Percentiles rank a stretch among this genome's conserved stretches.
Conservation (phyloP, 257 asterid genomes). For the Ilex aquifolium region DNA sequence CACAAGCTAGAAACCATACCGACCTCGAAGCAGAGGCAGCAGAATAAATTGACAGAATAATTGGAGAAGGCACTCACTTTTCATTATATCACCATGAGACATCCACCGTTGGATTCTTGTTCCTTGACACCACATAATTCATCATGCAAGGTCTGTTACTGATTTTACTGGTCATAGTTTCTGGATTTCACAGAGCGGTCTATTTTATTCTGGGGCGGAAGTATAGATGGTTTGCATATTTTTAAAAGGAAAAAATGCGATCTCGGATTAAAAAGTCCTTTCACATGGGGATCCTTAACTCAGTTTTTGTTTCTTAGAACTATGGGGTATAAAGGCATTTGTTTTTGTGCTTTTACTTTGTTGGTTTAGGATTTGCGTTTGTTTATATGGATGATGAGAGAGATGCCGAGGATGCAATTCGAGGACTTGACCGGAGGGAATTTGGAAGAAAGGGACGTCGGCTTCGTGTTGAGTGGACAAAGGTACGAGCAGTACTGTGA, state of each 20-base stretch:
- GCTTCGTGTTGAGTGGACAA: slow-evolving; percentile 91
- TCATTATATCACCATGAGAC: slow-evolving; percentile 43
- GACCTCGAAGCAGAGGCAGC: slow-evolving; percentile 59
- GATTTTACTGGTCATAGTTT: slow-evolving; percentile 41
- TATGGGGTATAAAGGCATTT: not conserved
- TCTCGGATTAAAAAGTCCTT: slow-evolving; percentile 4
- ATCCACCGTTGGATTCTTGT: slow-evolving; percentile 49
- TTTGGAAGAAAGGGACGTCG: slow-evolving; percentile 80
- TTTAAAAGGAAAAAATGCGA: slow-evolving; percentile 15
- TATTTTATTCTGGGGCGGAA: slow-evolving; percentile 27
- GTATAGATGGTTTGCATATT: slow-evolving; percentile 25
- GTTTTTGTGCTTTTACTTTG: not conserved
- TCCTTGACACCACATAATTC: slow-evolving; percentile 59
- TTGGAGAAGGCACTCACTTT: slow-evolving; percentile 51
- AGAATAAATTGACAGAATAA: slow-evolving; percentile 18
- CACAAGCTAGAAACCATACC: slow-evolving; percentile 19
- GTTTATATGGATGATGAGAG: slow-evolving; percentile 85
- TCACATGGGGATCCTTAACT: slow-evolving; percentile 17
- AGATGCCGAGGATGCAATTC: slow-evolving; percentile 85
- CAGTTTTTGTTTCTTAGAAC: slow-evolving; percentile 2
- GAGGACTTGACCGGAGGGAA: slow-evolving; percentile 63
- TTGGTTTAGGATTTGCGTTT: slow-evolving; percentile 44
- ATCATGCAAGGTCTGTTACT: slow-evolving; percentile 59
- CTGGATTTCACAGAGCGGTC: slow-evolving; percentile 34
- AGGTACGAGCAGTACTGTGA: slow-evolving; percentile 29